Base-by-base conservation (phyloP, 768 basidiomycete species). In the Boletus tylopilopsis region DNA sequence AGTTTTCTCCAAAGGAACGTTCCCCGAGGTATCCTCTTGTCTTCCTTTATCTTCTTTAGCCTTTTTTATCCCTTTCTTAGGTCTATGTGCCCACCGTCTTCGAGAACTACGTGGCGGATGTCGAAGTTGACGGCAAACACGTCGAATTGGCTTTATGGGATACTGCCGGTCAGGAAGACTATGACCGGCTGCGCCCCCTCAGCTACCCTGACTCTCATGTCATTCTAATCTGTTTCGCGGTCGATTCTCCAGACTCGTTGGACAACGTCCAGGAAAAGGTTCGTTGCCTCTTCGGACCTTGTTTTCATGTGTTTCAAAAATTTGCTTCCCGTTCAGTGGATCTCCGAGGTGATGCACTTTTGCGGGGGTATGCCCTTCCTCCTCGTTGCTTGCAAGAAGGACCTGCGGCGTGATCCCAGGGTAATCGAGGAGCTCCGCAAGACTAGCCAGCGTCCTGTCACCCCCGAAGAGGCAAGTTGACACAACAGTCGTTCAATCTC, bases 251-350 rank as follows among this genome's bases (percentile, higher is more conserved):
- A 29, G 94, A 97, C 70, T 97, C 94, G 42, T 78, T 99, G 57
- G 96, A 96, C 74, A 99, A 99, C 82, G 96, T 99, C 25, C 94
- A 97, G 78, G 96, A 99, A 78, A 98, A 98, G 90, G 96, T 90
- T 35, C 51, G 83, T 76, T 29, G 24, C 37, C 21, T 48, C 27
- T 4, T 24, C 50, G 40, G 35, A 23, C 46, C 22, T 13, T 46
- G 50, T 32, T 25, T 41, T 53, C 22, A 33, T 41, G 38, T 42
- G 21, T 48, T 10, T 41, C 58, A 29, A 59, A 39, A 35, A 27
- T 54, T 59, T n/a, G n/a, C n/a, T n/a, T n/a, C n/a, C n/a, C n/a
- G n/a, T n/a, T 19, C 60, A 97, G 94, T 99, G 95, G 95, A 95
- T 97, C 64, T 90, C 93, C 33, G 95, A 99, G 68, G 94, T 99